Conservation (phyloP, 306 rosid genomes). For the Inga leiocalycina region DNA sequence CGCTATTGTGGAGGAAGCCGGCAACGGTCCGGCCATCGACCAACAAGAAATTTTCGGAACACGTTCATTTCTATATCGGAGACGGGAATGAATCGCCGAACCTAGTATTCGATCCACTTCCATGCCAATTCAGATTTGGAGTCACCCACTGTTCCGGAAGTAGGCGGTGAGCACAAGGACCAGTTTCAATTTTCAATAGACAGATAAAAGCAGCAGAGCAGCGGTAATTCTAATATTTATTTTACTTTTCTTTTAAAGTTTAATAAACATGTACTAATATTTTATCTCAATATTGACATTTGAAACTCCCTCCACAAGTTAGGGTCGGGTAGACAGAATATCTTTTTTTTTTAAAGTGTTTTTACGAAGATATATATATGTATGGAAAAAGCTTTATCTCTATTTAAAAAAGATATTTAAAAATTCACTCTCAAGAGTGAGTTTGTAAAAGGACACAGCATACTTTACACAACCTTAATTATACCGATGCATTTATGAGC, state of each 20-base stretch:
- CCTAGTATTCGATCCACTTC: conserved; percentile 28
- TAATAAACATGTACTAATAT: neutral
- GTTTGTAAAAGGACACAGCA: too few relatives aligned
- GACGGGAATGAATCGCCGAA: conserved; percentile 23
- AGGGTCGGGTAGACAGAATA: too few relatives aligned
- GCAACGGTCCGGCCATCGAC: conserved; percentile 19
- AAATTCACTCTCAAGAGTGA: too few relatives aligned
- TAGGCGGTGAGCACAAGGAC: neutral
- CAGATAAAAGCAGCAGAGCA: neutral
- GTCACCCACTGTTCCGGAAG: neutral
- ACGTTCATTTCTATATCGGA: conserved; percentile 5
- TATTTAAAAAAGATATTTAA: too few relatives aligned
- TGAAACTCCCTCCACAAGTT: neutral
- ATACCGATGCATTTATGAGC: too few relatives aligned
- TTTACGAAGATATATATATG: too few relatives aligned
- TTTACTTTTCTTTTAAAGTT: neutral
- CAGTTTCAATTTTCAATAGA: neutral
- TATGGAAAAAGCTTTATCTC: too few relatives aligned
- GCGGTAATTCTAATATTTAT: neutral
- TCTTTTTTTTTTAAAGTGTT: too few relatives aligned
- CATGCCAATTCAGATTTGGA: conserved; percentile 12
- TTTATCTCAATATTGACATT: neutral
- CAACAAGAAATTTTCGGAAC: conserved; percentile 15
- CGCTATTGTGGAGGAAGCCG: neutral
- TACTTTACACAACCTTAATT: too few relatives aligned